Base-by-base conservation (phyloP, 345 rosid genomes). In the Toxicodendron radicans region DNA sequence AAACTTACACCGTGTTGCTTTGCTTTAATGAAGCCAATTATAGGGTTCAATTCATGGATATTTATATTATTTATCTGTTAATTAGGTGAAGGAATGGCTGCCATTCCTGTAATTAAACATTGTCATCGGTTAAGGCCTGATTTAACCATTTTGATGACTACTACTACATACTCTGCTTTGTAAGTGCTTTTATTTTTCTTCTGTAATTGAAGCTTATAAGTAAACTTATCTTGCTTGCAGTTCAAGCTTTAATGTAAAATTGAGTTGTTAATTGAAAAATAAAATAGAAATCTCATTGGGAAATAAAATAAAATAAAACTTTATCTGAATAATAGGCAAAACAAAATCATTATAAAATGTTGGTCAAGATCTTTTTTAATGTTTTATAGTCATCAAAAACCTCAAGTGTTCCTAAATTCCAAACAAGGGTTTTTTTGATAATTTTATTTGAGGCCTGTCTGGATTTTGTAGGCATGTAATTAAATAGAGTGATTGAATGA, bases 31-130 rank as follows among this genome's bases (percentile, higher is more conserved):
- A 33, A 33, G 48, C 48, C 5, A 60, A 32, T 5, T 4, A 13
- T 38, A 38, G 43, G 43, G 0, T 38, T 38, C 43, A 51, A 51
- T 13, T 48, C 0, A 9, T 49, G 53, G n/a, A 16, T 61, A n/a
- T 11, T 63, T 45, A 57, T 0, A 0, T 64, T 27, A 0, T 10
- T 35, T 21, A 21, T 10, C 27, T 56, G 11, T 60, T 68, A 71
- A 91, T 71, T 73, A 91, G 97, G 99, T 73, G 99, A 92, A 84
- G 97, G 97, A 79, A 92, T 95, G 95, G 97, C 94, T 54, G 90
- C 90, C 14, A 87, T 95, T 85, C 97, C 97, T 1, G 92, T 95
- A 32, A 87, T 95, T 64, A 86, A 75, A 79, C 79, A 62, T 33
- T 91, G 92, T 76, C 65, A 76, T 64, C 85, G 75, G 18, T 58